Evolutionary conservation across 176 grass and related monocot genomes (phyloP), one percentile per base, ranked within the genome.

Genomic region (Aegilops bicornis): DNA sequence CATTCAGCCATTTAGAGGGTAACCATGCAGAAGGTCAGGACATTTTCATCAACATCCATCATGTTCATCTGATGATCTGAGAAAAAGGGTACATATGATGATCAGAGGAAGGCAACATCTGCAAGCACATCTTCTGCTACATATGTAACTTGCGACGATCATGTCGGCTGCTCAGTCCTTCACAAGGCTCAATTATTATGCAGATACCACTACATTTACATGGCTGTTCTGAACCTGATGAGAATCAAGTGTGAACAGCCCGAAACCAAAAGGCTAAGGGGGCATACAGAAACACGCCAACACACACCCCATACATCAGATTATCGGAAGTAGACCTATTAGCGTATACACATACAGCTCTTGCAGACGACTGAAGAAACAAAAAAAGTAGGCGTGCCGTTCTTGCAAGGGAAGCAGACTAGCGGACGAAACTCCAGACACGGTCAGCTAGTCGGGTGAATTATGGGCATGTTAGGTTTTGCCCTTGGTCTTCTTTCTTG

Each of bases 401-500:
- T 85, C 61, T 78, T 59, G 84, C 35, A 66, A 58, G 84, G 48
- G 15, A 59, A 60, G 27, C 72, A 79, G 75, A 69, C 33, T 86
- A 86, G 64, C 76, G 42, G 64, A 36, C n/a, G 20, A 76, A 68
- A 79, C 17, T 61, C 33, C 65, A 58, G 73, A 69, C 76, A 78
- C 1, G 43, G 45, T 58, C 74, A 78, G 63, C 83, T 78, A 78
- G 43, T 47, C 3, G 12, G 43, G 64, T 40, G 74, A 78, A 48
- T 22, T 29, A 4, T 7, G 36, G 64, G 43, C 17, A 39, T 45
- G 76, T 71, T 88, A 93, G 35, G 85, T 61, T 78, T 86, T 93
- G 36, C 19, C 73, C 81, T 88, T 95, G 32, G 81, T 47, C 87
- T 89, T 96, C 87, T 90, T 93, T 89, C 92, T 69, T 11, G 10